A percentile compares a stretch with the other conserved stretches of the same genome.
Evolutionary conservation across 2,329 filamentous ascomycete genomes (phyloP).

Genomic region (Verticillium dahliae): DNA sequence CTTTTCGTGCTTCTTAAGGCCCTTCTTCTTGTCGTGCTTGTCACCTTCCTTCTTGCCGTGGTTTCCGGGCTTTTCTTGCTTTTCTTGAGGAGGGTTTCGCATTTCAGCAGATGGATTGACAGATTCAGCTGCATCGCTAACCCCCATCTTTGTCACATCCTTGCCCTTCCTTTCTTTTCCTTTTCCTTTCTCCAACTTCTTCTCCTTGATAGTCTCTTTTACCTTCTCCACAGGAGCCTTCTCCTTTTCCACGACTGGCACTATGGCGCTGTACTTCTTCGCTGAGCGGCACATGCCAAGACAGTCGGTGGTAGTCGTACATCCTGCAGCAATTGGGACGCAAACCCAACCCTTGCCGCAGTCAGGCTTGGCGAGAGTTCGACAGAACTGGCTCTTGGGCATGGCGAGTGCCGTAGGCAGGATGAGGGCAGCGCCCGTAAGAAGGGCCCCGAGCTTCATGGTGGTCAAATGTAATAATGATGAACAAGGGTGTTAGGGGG

Average conservation of each 20-base stretch:
- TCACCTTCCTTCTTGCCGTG: no score
- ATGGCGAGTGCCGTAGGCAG: not conserved
- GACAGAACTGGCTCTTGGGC: not conserved
- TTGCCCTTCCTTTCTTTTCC: not conserved
- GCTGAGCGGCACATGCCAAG: not conserved
- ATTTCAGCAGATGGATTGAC: no score
- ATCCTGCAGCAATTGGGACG: not conserved
- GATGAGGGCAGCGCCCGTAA: not conserved
- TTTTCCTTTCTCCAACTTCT: not conserved
- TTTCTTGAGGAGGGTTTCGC: not conserved
- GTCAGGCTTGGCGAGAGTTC: not conserved
- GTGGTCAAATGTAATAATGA: not conserved
- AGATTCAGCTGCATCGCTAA: not conserved
- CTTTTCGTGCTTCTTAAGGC: not conserved
- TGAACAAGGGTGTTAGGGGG: no score
- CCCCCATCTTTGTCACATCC: not conserved
- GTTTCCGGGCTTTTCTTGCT: not conserved
- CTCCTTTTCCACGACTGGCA: not conserved
- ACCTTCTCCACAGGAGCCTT: not conserved
- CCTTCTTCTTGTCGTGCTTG: not conserved
- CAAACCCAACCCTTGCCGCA: not conserved
- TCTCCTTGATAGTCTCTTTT: not conserved
- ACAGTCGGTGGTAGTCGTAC: not conserved
- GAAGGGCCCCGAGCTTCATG: not conserved
- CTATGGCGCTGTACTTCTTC: not conserved